Evolutionary conservation across 495 filamentous ascomycete genomes (phyloP).

Genomic region (Beverwykella pulmonaria): DNA sequence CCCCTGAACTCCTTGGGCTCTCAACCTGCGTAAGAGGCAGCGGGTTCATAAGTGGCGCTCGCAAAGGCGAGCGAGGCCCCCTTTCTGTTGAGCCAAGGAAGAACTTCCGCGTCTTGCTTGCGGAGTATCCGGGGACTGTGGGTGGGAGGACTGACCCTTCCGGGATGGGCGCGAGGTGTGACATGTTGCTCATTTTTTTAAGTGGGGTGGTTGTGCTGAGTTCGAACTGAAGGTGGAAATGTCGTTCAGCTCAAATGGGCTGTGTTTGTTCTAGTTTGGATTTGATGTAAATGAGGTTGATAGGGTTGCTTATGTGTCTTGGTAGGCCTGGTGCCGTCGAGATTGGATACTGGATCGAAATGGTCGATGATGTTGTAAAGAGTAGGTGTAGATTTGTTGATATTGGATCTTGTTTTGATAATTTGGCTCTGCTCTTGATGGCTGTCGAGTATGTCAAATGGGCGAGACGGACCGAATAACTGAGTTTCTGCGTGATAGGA

Average conservation of each 20-base stretch:
- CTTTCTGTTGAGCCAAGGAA: slow-evolving; percentile 9
- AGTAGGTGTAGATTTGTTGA: no score
- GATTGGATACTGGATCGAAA: no score
- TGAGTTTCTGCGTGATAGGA: neutral
- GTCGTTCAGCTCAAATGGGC: no score
- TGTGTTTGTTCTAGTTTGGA: no score
- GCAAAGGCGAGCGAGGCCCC: neutral
- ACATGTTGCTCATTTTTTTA: neutral
- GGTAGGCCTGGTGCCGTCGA: no score
- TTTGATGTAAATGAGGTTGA: neutral
- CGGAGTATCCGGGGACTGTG: neutral
- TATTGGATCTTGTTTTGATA: no score
- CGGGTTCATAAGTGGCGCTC: neutral
- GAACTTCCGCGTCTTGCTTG: slow-evolving; percentile 7
- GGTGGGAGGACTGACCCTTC: neutral
- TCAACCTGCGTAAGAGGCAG: slow-evolving; percentile 4
- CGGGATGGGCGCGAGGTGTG: neutral
- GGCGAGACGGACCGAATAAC: neutral
- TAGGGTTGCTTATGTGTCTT: neutral
- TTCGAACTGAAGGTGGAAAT: no score
- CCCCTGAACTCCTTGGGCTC: slow-evolving; percentile 1
- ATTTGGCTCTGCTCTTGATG: neutral
- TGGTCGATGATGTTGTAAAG: no score
- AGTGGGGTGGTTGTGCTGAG: neutral
- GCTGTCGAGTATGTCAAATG: neutral